phyloP scores from a whole-genome alignment of 768 basidiomycete genomes.

The Ramaria sp. region DNA sequence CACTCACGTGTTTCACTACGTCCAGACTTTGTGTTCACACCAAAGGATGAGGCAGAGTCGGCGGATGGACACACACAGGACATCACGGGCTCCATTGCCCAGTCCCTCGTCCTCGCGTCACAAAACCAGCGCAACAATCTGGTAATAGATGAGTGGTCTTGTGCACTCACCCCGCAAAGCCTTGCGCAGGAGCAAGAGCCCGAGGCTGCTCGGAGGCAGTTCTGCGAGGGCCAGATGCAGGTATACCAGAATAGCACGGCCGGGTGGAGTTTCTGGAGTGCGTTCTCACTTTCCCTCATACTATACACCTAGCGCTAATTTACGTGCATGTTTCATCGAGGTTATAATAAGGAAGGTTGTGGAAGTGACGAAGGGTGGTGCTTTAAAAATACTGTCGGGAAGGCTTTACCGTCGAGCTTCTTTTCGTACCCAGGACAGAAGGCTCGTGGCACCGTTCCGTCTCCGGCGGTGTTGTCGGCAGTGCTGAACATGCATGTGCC shows the following conservation, averaged over 20 bases:
- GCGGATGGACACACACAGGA: slow-evolving; percentile 34
- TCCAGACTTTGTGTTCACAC: slow-evolving; percentile 53
- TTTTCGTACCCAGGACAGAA: slow-evolving; percentile 34
- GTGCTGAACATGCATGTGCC: slow-evolving; percentile 13
- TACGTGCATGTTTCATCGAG: slow-evolving; percentile 20
- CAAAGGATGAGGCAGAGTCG: slow-evolving; percentile 35
- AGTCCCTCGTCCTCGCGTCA: slow-evolving; percentile 20
- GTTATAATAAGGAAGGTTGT: slow-evolving; percentile 54
- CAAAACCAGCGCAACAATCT: slow-evolving; percentile 28
- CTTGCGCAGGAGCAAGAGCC: slow-evolving; percentile 36
- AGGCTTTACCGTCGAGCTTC: slow-evolving; percentile 46
- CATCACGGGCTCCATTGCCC: slow-evolving; percentile 19
- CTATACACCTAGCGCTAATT: background rate
- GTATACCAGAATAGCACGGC: slow-evolving; percentile 45
- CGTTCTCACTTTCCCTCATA: slow-evolving; percentile 14
- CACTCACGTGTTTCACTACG: slow-evolving; percentile 18
- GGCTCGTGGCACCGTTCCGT: slow-evolving; percentile 13
- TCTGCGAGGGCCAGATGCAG: slow-evolving; percentile 49
- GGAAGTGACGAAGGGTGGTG: slow-evolving; percentile 56
- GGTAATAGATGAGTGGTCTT: slow-evolving; percentile 44
- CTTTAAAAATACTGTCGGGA: slow-evolving; percentile 50
- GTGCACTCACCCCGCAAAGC: slow-evolving; percentile 38
- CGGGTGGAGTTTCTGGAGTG: slow-evolving; percentile 67
- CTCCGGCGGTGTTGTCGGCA: slow-evolving; percentile 16
- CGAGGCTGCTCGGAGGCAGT: slow-evolving; percentile 32